phyloP scores from a whole-genome alignment of 2,329 filamentous ascomycete species.

The Sporothrix pallida region DNA sequence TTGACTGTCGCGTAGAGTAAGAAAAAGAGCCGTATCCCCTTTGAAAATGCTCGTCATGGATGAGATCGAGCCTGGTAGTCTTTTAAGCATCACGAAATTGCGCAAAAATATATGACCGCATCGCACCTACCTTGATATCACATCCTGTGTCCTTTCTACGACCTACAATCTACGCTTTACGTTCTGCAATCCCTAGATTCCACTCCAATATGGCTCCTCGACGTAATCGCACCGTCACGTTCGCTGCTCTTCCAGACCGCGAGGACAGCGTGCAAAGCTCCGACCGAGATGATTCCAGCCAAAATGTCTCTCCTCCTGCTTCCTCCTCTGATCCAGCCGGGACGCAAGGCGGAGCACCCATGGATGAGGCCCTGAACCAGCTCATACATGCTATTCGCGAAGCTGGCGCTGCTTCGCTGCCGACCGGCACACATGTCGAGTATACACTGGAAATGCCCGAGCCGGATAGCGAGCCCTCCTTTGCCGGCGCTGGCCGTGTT shows the following conservation, averaged over 20 bases:
- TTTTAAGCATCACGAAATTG: too few relatives aligned
- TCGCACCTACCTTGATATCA: too few relatives aligned
- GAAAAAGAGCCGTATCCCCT: not conserved
- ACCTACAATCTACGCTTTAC: too few relatives aligned
- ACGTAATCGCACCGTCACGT: too few relatives aligned
- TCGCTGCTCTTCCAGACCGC: too few relatives aligned
- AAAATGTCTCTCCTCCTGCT: not conserved
- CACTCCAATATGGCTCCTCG: too few relatives aligned
- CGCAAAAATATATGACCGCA: too few relatives aligned
- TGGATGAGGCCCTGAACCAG: not conserved
- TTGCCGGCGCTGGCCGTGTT: not conserved
- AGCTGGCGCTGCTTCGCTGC: not conserved
- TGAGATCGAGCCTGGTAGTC: too few relatives aligned
- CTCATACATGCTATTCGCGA: slow-evolving; percentile 8
- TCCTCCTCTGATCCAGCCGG: not conserved
- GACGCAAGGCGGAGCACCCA: not conserved
- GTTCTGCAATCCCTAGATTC: too few relatives aligned
- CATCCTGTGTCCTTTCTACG: too few relatives aligned
- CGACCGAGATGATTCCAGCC: too few relatives aligned
- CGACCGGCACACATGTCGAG: slow-evolving; percentile 11
- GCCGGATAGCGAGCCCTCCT: not conserved
- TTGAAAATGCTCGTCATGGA: not conserved
- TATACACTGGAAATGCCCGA: not conserved
- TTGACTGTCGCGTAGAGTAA: not conserved
- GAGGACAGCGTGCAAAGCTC: too few relatives aligned